Conservation (phyloP, 106 monocot species). For the Apostasia ramifera region DNA sequence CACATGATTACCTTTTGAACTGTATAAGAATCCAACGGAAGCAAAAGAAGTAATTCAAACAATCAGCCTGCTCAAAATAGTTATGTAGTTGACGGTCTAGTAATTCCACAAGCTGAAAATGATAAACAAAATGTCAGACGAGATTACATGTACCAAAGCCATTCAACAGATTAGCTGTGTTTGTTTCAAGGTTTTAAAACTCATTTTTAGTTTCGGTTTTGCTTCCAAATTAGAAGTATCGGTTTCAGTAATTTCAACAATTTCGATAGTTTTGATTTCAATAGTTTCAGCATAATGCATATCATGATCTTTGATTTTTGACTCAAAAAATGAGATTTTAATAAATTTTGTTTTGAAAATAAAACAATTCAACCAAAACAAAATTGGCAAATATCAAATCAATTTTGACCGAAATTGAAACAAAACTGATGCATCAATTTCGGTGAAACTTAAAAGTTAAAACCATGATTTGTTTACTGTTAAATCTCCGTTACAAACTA, state of each 20-base stretch:
- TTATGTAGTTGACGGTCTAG: conserved; percentile 73
- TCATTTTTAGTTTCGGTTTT: neutral
- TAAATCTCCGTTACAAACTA: no score
- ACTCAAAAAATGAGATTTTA: no score
- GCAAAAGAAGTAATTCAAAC: conserved; percentile 97
- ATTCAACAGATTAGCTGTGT: no score
- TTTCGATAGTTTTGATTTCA: neutral
- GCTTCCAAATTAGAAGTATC: neutral
- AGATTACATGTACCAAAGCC: neutral
- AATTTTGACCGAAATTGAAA: no score
- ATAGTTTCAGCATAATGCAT: no score
- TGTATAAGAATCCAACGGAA: conserved; percentile 99
- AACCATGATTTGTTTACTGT: no score
- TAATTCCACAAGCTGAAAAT: conserved; percentile 81
- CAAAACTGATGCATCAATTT: no score
- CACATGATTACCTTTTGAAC: conserved; percentile 64
- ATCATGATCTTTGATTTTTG: no score
- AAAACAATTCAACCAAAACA: no score
- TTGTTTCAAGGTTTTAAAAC: neutral
- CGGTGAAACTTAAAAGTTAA: no score
- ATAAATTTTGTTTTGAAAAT: no score
- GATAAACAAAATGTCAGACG: neutral
- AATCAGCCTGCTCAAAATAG: conserved; percentile 80
- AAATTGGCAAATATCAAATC: no score
- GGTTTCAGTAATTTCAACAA: neutral